Conservation (phyloP, 2,329 filamentous ascomycete species). For the Rugonectria rugulosa region DNA sequence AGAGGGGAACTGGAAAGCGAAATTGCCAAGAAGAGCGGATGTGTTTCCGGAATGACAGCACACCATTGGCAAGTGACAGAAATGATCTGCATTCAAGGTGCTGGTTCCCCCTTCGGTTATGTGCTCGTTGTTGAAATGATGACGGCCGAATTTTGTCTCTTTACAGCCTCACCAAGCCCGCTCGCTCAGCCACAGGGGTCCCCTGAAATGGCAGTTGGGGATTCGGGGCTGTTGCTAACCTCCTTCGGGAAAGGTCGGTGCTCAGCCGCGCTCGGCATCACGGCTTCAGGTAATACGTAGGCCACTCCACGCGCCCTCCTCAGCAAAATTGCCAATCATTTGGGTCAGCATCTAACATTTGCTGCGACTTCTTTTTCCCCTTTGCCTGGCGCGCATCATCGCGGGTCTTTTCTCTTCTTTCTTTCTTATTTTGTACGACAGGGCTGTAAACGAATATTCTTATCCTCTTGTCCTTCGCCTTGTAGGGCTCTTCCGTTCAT, state of each 20-base stretch:
- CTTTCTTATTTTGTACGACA: neutral
- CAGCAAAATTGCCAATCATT: slow-evolving; percentile 34
- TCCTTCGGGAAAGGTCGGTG: slow-evolving; percentile 28
- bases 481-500: neutral
- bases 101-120: no score
- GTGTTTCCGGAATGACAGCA: no score
- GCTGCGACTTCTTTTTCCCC: slow-evolving; percentile 14
- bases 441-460: neutral
- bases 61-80: no score
- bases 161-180: no score
- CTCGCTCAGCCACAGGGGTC: slow-evolving; percentile 36
- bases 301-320: slow-evolving; percentile 37
- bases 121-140: no score
- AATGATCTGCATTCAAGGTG: no score
- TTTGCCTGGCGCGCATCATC: slow-evolving; percentile 13
- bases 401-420: slow-evolving; percentile 14
- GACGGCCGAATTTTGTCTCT: neutral
- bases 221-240: slow-evolving; percentile 23
- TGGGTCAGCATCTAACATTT: slow-evolving; percentile 28
- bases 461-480: neutral
- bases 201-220: slow-evolving; percentile 32
- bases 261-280: slow-evolving; percentile 42
- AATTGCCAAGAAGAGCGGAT: no score
- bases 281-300: slow-evolving; percentile 39
- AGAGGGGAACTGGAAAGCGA: no score